Conservation (phyloP, 73 alveolate genomes). For the Blepharisma stoltei region DNA sequence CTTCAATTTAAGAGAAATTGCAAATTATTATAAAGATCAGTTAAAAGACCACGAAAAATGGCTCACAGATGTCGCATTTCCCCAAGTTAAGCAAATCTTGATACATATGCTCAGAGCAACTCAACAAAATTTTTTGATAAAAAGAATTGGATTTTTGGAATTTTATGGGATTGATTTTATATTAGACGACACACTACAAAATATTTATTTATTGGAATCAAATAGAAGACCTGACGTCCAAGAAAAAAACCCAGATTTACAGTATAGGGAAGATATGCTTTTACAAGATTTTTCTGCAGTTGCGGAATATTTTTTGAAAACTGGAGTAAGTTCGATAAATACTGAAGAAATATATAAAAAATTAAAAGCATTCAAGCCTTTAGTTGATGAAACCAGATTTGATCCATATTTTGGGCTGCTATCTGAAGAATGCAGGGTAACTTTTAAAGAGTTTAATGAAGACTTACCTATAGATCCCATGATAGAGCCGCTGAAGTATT, state of each 20-base stretch:
- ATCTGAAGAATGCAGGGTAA: neutral
- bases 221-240: slow-evolving; percentile 30
- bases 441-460: neutral
- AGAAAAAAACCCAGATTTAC: slow-evolving; percentile 27
- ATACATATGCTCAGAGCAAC: slow-evolving; percentile 32
- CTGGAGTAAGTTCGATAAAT: neutral
- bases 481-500: slow-evolving; percentile 24
- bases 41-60: slow-evolving; percentile 4
- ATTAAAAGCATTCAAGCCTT: slow-evolving; percentile 6
- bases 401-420: slow-evolving; percentile 25
- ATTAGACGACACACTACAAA: neutral
- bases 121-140: slow-evolving; percentile 20
- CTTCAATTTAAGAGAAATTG: slow-evolving; percentile 25
- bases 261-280: slow-evolving; percentile 10
- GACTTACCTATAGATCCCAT: slow-evolving; percentile 34
- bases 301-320: slow-evolving; percentile 1
- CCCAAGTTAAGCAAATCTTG: slow-evolving; percentile 17
- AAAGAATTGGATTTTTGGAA: slow-evolving; percentile 25
- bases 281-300: neutral
- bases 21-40: slow-evolving; percentile 26
- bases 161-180: slow-evolving; percentile 32
- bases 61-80: slow-evolving; percentile 1
- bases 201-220: slow-evolving; percentile 20
- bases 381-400: neutral
- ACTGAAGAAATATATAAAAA: neutral